Evolutionary conservation across 352 stramenopile species (phyloP).

Genomic region (Phytophthora foliorum): DNA sequence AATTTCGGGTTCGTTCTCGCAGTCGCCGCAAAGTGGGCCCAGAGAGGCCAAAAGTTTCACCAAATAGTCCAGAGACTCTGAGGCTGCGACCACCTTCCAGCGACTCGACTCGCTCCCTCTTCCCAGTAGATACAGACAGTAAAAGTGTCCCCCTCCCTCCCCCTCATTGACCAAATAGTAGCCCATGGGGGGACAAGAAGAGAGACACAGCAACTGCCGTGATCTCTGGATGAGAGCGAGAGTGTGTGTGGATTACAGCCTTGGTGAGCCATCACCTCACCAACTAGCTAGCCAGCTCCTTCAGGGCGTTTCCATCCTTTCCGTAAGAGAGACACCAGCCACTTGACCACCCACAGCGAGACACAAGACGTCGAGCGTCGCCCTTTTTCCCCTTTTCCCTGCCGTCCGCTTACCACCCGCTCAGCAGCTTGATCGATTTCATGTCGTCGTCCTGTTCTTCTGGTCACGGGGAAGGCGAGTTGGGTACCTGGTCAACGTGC

Average conservation of each 20-base stretch:
- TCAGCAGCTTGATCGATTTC: slow-evolving; percentile 1
- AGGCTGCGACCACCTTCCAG: neutral
- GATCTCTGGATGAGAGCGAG: slow-evolving; percentile 3
- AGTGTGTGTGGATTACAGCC: slow-evolving; percentile 76
- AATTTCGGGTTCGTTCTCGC: slow-evolving; percentile 36
- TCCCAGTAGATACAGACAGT: slow-evolving; percentile 5
- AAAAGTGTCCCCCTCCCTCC: too few relatives aligned
- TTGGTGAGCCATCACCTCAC: slow-evolving; percentile 69
- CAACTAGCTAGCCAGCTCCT: slow-evolving; percentile 55
- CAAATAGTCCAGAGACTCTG: neutral
- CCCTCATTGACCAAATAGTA: too few relatives aligned
- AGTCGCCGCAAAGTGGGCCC: slow-evolving; percentile 8
- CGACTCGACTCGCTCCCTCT: slow-evolving; percentile 5
- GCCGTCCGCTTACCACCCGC: slow-evolving; percentile 22
- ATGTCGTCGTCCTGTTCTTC: slow-evolving; percentile 1
- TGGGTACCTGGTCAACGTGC: slow-evolving; percentile 85
- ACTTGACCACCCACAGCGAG: slow-evolving; percentile 30
- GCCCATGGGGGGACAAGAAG: too few relatives aligned
- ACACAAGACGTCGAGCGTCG: slow-evolving; percentile 6
- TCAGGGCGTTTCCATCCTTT: slow-evolving; percentile 23
- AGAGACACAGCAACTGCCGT: too few relatives aligned
- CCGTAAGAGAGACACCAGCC: slow-evolving; percentile 12
- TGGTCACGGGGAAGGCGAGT: neutral
- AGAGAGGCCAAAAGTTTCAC: neutral
- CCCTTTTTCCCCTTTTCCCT: slow-evolving; percentile 8